phyloP scores from a whole-genome alignment of 345 rosid genomes.

The Gossypium thurberi region DNA sequence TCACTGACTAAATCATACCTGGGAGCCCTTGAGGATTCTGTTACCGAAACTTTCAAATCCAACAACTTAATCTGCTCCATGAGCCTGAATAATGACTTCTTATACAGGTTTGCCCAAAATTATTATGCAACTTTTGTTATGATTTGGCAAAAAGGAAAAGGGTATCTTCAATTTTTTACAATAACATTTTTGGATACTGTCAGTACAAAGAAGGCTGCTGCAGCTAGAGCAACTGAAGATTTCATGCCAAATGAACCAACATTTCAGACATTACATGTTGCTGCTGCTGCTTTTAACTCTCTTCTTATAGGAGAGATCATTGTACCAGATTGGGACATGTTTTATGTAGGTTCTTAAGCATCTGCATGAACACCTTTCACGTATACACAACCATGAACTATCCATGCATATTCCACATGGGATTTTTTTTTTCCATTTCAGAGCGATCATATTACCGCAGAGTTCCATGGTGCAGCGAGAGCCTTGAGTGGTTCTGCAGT shows the following conservation, averaged over 20 bases:
- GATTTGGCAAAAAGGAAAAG: neutral
- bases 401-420: neutral
- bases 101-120: slow-evolving; percentile 39
- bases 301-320: slow-evolving; percentile 50
- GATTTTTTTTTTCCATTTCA: slow-evolving; percentile 17
- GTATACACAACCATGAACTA: neutral
- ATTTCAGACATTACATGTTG: slow-evolving; percentile 46
- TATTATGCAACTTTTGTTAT: neutral
- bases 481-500: slow-evolving; percentile 55
- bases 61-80: slow-evolving; percentile 44
- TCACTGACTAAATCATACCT: slow-evolving; percentile 40
- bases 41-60: slow-evolving; percentile 38
- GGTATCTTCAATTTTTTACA: neutral
- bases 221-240: slow-evolving; percentile 58
- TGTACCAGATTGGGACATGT: slow-evolving; percentile 63
- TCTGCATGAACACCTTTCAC: neutral
- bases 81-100: slow-evolving; percentile 45
- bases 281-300: slow-evolving; percentile 50
- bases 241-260: slow-evolving; percentile 51
- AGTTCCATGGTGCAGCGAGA: slow-evolving; percentile 53
- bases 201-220: slow-evolving; percentile 40
- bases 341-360: slow-evolving; percentile 30
- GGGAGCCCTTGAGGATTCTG: slow-evolving; percentile 43
- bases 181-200: neutral
- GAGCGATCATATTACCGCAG: slow-evolving; percentile 47